Evolutionary conservation across 1,284 basidiomycete species (phyloP), one percentile per base, ranked within the genome.

Genomic region (Xerocomus amazonicus): DNA sequence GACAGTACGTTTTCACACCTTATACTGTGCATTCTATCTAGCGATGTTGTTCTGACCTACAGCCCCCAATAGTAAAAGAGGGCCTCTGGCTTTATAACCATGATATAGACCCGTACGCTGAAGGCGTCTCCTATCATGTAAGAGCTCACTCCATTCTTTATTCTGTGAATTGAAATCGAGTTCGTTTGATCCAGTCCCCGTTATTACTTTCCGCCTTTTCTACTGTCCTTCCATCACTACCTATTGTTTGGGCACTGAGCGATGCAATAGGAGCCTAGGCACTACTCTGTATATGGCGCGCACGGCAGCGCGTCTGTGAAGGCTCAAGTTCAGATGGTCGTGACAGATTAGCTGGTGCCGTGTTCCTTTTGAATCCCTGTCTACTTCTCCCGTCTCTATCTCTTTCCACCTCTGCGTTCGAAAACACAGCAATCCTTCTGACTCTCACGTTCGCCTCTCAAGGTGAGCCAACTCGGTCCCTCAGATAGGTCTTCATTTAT

Each of bases 351-450:
- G 71, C 92, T 37, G 81, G 78, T 28, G 76, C 79, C 19, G 65
- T 79, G 35, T 94, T 88, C 69, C 78, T 97, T 3, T 70, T 96
- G 53, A 97, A 97, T 59, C 95, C 95, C 4, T 95, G 96, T 66
- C 72, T 90, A 6, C 67, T 95, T 42, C 73, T 92, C 1, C 83
- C 92, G 0, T 87, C 84, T 34, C 70, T 94, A 3, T 87, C 92
- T 0, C 71, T 84, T 8, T 95, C 93, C 0, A 90, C 90, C 0
- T 85, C 90, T 0, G 78, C 82, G 0, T 71, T 97, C 16, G 90
- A 94, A 62, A 93, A 89, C 60, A 74, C 81, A 0, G 68, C 90
- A 5, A 68, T 83, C 28, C 72, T 96, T 1, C 62, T 87, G 1
- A 67, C 85, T 1, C 66, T 97, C n/a, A 78, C 84, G 70, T 83